Evolutionary conservation across 768 basidiomycete genomes (phyloP).

Genomic region (Trametes cinnabarina): DNA sequence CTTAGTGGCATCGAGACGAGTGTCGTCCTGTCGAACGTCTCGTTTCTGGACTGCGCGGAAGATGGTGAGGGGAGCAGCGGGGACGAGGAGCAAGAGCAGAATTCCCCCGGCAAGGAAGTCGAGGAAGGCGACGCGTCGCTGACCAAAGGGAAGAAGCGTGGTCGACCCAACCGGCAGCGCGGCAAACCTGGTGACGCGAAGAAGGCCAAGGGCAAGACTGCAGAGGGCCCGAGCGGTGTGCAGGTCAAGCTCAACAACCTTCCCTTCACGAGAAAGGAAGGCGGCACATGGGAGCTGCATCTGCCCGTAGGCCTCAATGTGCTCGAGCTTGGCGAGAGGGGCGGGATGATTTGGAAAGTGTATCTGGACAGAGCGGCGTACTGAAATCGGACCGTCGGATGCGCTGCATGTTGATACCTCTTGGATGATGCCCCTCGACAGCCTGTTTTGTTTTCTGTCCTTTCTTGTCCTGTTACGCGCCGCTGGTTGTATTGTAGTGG

Average conservation of each 20-base stretch:
- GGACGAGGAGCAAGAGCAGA: conserved; percentile 22
- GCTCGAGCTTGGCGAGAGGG: conserved; percentile 72
- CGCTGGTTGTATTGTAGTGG: neutral
- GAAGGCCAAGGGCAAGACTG: conserved; percentile 20
- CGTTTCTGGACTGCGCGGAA: conserved; percentile 38
- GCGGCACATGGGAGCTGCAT: conserved; percentile 61
- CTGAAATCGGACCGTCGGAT: neutral
- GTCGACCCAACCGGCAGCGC: conserved; percentile 23
- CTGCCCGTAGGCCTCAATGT: conserved; percentile 57
- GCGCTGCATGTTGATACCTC: neutral
- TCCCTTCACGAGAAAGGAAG: conserved; percentile 41
- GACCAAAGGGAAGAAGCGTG: conserved; percentile 12
- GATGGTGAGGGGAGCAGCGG: conserved; percentile 50
- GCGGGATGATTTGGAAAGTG: conserved; percentile 68
- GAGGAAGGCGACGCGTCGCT: conserved; percentile 16
- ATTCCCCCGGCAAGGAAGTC: conserved; percentile 20
- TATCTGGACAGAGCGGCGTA: conserved; percentile 39
- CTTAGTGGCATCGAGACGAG: conserved; percentile 56
- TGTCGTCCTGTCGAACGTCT: conserved; percentile 52
- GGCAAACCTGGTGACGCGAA: conserved; percentile 11
- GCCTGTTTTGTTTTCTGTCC: neutral
- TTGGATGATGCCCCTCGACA: neutral
- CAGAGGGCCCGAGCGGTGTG: conserved; percentile 40
- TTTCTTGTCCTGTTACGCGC: no score
- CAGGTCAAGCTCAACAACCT: conserved; percentile 66